Base-by-base conservation (phyloP, 176 grass and related monocot genomes). In the Pontederia crassipes region DNA sequence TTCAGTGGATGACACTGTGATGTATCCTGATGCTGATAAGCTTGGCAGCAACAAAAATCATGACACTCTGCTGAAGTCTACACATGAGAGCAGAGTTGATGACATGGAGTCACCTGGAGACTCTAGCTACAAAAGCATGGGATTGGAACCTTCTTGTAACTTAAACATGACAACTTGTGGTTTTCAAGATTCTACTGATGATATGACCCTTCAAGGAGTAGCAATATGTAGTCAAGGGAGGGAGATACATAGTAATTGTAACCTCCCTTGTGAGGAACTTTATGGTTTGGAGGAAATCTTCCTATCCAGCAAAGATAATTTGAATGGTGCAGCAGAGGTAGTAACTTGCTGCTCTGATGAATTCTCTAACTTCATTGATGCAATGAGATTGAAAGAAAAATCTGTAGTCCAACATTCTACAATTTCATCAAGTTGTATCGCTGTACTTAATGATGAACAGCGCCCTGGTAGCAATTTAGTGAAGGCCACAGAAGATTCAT, bases 251-350 rank as follows among this genome's bases (percentile, higher is more conserved):
- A 50, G 55, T 48, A 10, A 67, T 71, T 27, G 47, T 82, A 54
- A 47, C 10, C 54, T 82, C 52, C 62, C 62, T 55, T 77, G 68
- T 56, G 63, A 81, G 47, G 74, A 72, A 51, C 58, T 28, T 18
- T 74, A 64, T 62, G 48, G 58, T 66, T 77, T 82, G 63, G 73
- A 66, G 17, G 74, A 68, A 61, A 68, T 53, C 28, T 77, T 61
- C 57, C 51, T 61, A 26, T 72, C 46, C 12, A 61, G 67, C 32
- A 65, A 74, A 45, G 62, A 54, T 47, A 54, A 54, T 12, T 51
- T 29, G 8, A 50, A 50, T 50, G 60, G 17, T 17, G 29, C 47
- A n/a, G 50, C 58, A 63, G 10, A 15, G 1, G 15, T 54, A 73
- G 18, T 4, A 64, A 63, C 49, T 55, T 14, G 27, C 48, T 47